phyloP scores from a whole-genome alignment of 495 filamentous ascomycete genomes.

The Lophiotrema nucula region DNA sequence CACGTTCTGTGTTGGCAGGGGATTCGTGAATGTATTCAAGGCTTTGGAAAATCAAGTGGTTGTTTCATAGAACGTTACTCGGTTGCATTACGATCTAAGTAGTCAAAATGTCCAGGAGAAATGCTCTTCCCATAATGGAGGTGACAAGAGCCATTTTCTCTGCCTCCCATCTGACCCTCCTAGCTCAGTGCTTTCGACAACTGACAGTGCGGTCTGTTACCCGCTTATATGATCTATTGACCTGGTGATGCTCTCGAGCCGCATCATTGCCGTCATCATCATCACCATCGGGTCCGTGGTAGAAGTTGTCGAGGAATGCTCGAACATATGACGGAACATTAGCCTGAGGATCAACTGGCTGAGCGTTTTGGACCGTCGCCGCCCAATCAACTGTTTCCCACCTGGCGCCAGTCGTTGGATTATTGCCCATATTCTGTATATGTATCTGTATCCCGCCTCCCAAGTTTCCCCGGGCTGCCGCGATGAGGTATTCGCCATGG shows the following conservation, averaged over 20 bases:
- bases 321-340: neutral
- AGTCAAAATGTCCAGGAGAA: no score
- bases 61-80: no score
- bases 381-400: constrained; percentile 9
- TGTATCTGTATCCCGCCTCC: neutral
- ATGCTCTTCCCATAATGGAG: no score
- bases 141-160: no score
- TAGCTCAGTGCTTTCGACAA: no score
- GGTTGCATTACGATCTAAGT: no score
- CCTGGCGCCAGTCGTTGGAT: neutral
- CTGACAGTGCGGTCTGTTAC: no score
- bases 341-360: neutral
- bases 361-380: neutral
- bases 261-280: no score
- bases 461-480: neutral
- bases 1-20: no score
- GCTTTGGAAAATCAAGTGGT: no score
- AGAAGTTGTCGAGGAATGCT: neutral
- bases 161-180: no score
- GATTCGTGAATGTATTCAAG: no score
- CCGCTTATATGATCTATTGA: neutral
- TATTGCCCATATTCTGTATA: neutral
- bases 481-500: constrained; percentile 2
- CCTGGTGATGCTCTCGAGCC: neutral
- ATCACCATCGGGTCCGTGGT: neutral